Base-by-base conservation (phyloP, 805 yeast species). In the Kluyveromyces siamensis region DNA sequence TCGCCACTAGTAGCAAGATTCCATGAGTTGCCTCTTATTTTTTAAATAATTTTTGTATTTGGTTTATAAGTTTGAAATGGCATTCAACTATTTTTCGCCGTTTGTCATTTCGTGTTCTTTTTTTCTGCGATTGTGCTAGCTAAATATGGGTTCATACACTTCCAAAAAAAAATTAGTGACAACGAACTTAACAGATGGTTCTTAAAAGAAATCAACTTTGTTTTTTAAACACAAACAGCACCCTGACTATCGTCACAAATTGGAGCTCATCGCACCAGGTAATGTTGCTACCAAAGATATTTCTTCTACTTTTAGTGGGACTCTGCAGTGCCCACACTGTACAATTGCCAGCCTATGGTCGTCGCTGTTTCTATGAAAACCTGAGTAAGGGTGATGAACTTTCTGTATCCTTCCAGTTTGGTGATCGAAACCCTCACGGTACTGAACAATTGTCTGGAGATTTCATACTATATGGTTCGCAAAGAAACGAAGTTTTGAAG, bases 351-450 rank as follows among this genome's bases (percentile, higher is more conserved):
- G 81, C 96, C 16, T 74, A 83, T 58, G 93, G 95, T 27, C 84
- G 83, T 63, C 84, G 84, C 61, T 91, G 99, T 70, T 91, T 88
- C 69, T 88, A 76, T 60, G 98, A 93, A 64, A 75, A 75, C 50
- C 74, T 93, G 71, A 85, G 83, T 64, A 75, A 75, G 59, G 86
- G 87, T 57, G 99, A 91, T 69, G 88, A 85, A 66, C 72, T 91
- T 56, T 84, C 96, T 17, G 83, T 91, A 52, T 76, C 88, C 44
- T 91, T 84, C 78, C 99, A 91, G 71, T 95, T 87, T 46, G 97
- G 97, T 55, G 88, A 90, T 61, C 80, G 97, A 68, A 84, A 87
- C 58, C 81, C 84, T 39, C 75, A 74, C 51, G 77, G 87, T 46
- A 75, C 81, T 30, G 81, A 79, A 48, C 93, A 85, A 62, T 70